Evolutionary conservation across 257 asterid species (phyloP), one percentile per base, ranked within the genome.

Genomic region (Echites panduratus): DNA sequence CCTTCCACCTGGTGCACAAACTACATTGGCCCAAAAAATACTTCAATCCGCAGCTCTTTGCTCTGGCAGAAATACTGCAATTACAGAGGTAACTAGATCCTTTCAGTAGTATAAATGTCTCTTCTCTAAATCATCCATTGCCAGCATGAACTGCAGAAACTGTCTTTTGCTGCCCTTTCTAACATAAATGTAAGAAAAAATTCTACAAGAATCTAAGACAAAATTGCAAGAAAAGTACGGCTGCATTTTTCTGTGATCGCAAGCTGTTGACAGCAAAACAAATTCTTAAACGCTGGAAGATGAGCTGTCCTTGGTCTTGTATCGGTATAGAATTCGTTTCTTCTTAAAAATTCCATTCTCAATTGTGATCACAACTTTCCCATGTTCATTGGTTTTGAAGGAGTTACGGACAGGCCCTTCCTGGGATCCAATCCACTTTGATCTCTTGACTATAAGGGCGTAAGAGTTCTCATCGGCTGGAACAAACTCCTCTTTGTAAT

Each of bases 401-500:
- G 85, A 27, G 78, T 85, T 87, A 12, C 88, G 90, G 52, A 84
- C 74, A 4, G 92, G 69, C 22, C 77, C 87, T 14, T 84, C 82
- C 74, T 83, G 85, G 81, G 87, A 84, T 26, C 74, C 85, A 44
- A 84, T 82, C 68, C 79, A 85, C 62, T 79, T 58, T 8, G 41
- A 82, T 70, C 79, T 89, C 81, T 76, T 84, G 71, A 87, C 90
- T 26, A 87, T 84, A 24, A 87, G 3, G 12, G 89, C 81, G 35
- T 87, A 87, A 2, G 92, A 89, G 19, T 45, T 70, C 59, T 85
- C 89, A 59, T 86, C 80, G 0, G 73, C 66, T 16, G 90, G 88
- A 43, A 85, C 83, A 72, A 87, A 87, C 66, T 89, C 90, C 74
- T 89, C 92, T 73, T 77, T 85, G 87, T 89, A 89, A 59, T 77